phyloP scores from a whole-genome alignment of 768 basidiomycete species.

The Boletus vermiculosoides region DNA sequence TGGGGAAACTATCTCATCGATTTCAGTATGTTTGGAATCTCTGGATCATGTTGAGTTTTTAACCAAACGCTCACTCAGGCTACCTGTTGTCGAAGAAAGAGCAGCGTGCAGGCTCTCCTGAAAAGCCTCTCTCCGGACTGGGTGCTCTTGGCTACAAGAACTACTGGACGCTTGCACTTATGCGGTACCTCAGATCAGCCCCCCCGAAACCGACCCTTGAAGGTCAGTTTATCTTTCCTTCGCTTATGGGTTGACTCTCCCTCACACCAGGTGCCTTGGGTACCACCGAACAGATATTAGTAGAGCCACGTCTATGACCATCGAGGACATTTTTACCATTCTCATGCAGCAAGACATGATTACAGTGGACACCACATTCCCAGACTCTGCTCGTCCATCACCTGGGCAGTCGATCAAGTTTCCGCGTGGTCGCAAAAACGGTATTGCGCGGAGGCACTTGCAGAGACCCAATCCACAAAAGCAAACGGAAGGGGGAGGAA shows the following conservation, averaged over 20 bases:
- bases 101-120: constrained; percentile 84
- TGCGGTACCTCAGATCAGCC: constrained; percentile 68
- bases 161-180: constrained; percentile 90
- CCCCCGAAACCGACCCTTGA: constrained; percentile 66
- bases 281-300: constrained; percentile 64
- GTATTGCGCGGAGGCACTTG: constrained; percentile 61
- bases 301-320: constrained; percentile 82
- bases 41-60: constrained; percentile 4
- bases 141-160: constrained; percentile 93
- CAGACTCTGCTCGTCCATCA: constrained; percentile 57
- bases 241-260: constrained; percentile 11
- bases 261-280: constrained; percentile 21
- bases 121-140: constrained; percentile 91
- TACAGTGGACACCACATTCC: constrained; percentile 43
- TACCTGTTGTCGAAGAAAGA: constrained; percentile 97
- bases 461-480: constrained; percentile 54
- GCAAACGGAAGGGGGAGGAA: constrained; percentile 33
- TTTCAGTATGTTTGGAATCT: constrained; percentile 63
- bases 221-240: constrained; percentile 49
- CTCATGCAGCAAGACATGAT: constrained; percentile 79
- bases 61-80: constrained; percentile 48
- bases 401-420: constrained; percentile 80
- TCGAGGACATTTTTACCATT: constrained; percentile 80
- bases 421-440: constrained; percentile 64
- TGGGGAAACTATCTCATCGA: constrained; percentile 98